Percentiles rank a stretch among this genome's conserved stretches.
phyloP scores from a whole-genome alignment of 768 basidiomycete genomes.

The Naganishia onofrii region DNA sequence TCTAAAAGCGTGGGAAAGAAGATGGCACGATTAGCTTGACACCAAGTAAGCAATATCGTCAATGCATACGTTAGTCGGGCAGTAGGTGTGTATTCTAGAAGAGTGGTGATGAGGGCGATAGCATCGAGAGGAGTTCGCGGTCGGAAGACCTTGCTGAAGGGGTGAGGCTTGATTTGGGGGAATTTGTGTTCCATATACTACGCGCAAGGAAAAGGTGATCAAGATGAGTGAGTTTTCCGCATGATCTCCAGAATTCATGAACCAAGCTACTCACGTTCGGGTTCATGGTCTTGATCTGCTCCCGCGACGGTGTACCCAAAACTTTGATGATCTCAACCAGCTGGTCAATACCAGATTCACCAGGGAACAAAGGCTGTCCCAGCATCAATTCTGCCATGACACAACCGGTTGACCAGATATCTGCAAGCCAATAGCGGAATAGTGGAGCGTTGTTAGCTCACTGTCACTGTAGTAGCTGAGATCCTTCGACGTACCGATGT shows the following conservation, averaged over 20 bases:
- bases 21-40: background rate
- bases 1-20: constrained; percentile 71
- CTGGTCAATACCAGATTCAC: constrained; percentile 94
- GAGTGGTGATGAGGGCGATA: constrained; percentile 88
- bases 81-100: constrained; percentile 97
- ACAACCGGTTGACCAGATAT: constrained; percentile 99
- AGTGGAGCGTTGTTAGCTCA: background rate
- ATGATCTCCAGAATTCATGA: background rate
- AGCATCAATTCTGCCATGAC: constrained; percentile 99
- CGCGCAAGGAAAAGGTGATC: background rate
- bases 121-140: constrained; percentile 94
- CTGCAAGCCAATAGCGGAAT: constrained; percentile 54
- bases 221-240: no score
- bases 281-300: constrained; percentile 99
- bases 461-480: background rate
- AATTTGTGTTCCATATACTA: constrained; percentile 99
- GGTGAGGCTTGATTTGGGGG: constrained; percentile 99
- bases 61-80: constrained; percentile 66
- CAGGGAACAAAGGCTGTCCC: constrained; percentile 97
- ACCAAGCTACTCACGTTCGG: constrained; percentile 63
- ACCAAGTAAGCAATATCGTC: background rate
- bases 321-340: constrained; percentile 99
- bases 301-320: constrained; percentile 92
- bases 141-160: constrained; percentile 98
- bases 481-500: constrained; percentile 70